A percentile compares a stretch with the other conserved stretches of the same genome.
Conservation (phyloP, 495 filamentous ascomycete genomes). For the Platismatia glauca region DNA sequence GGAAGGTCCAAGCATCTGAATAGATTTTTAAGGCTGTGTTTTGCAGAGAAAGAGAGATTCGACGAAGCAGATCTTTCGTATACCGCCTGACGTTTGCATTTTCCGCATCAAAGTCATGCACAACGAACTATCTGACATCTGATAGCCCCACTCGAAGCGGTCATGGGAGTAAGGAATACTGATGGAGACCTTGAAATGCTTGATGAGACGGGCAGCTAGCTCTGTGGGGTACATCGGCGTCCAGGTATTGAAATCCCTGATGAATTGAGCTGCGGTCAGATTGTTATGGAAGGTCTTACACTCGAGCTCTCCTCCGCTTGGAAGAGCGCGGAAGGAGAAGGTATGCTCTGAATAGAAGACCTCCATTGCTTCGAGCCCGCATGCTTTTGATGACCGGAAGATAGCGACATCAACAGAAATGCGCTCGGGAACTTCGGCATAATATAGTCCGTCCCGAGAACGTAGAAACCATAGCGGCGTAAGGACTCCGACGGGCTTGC, state of each 20-base stretch:
- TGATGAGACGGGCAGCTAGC: not conserved
- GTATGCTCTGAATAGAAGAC: not conserved
- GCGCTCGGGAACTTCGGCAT: not conserved
- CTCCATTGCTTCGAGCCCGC: not conserved
- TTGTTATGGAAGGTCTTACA: not conserved
- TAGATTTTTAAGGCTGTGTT: accelerated
- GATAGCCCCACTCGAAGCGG: not conserved
- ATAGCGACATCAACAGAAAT: not conserved
- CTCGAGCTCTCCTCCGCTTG: not conserved
- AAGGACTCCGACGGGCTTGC: not conserved
- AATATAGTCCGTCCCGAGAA: not conserved
- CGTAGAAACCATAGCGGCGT: not conserved
- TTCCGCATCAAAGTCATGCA: not conserved
- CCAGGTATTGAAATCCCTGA: not conserved
- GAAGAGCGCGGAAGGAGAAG: not conserved
- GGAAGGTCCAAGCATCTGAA: not conserved
- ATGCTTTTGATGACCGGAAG: not conserved
- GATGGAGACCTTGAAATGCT: not conserved
- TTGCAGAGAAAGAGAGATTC: not conserved
- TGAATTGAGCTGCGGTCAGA: not conserved
- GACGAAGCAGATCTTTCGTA: not conserved
- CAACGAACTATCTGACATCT: not conserved
- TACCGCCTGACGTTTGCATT: not conserved
- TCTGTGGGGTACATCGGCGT: not conserved
- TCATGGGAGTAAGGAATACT: not conserved